Evolutionary conservation across 169 alveolate genomes (phyloP).

Genomic region (Blepharisma undulans): DNA sequence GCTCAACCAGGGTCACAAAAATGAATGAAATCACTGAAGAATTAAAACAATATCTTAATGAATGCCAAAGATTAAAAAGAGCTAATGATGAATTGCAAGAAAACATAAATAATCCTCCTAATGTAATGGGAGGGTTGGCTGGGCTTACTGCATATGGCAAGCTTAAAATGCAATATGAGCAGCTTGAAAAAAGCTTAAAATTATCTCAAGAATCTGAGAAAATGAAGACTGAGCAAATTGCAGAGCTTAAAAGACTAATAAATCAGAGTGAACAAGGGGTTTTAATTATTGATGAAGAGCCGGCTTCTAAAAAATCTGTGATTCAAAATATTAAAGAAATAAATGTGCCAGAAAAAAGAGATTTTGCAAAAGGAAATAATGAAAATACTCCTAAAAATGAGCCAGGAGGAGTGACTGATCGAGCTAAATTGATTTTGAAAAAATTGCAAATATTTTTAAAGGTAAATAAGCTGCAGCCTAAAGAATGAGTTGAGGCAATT

Average conservation of each 20-base stretch:
- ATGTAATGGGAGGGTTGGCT: background rate
- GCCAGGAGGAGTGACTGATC: background rate
- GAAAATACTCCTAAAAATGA: background rate
- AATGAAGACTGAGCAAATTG: background rate
- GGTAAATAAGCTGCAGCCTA: background rate
- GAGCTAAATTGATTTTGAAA: background rate
- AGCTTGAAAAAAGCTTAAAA: background rate
- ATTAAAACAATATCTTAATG: background rate
- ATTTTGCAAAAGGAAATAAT: background rate
- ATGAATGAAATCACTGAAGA: slow-evolving; percentile 6
- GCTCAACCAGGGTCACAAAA: background rate
- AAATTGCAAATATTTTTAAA: background rate
- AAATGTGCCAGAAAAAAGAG: background rate
- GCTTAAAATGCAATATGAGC: background rate
- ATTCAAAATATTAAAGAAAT: background rate
- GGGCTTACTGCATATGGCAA: background rate
- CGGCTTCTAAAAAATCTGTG: background rate
- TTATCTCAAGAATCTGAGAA: background rate
- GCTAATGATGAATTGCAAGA: background rate
- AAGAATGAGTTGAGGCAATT: background rate
- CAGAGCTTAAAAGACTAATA: background rate
- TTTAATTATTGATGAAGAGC: background rate
- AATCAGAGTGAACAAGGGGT: background rate
- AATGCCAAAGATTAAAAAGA: slow-evolving; percentile 6
- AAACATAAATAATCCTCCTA: background rate